Conservation (phyloP, 2,329 filamentous ascomycete species). For the Tolypocladium capitatum region DNA sequence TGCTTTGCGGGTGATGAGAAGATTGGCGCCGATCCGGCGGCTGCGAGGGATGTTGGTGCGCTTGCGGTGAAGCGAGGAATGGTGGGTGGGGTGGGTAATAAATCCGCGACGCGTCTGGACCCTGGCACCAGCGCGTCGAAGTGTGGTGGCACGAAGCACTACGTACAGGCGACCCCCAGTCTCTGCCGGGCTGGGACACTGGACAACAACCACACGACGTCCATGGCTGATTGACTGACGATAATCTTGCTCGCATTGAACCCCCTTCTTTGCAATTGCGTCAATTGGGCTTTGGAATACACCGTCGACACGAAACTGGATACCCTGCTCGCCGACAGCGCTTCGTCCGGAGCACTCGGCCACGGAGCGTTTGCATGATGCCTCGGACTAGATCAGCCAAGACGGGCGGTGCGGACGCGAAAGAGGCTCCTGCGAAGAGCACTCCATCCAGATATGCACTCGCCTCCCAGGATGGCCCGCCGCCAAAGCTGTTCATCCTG, state of each 20-base stretch:
- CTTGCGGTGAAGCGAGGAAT: not conserved
- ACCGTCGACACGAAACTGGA: not conserved
- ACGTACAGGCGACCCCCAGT: not conserved
- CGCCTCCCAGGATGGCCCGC: slow-evolving; percentile 23
- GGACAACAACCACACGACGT: not conserved
- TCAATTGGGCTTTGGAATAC: not conserved
- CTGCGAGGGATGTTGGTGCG: not conserved
- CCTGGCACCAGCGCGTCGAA: not conserved
- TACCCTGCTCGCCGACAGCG: not conserved
- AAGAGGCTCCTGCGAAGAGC: slow-evolving; percentile 15
- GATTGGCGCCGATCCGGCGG: not conserved
- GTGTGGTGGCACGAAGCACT: too few species aligned
- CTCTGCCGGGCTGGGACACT: not conserved
- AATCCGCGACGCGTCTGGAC: too few species aligned
- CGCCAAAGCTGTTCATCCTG: slow-evolving; percentile 46
- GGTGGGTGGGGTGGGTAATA: too few species aligned
- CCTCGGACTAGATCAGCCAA: slow-evolving; percentile 35
- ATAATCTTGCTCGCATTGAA: not conserved
- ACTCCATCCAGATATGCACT: slow-evolving; percentile 25
- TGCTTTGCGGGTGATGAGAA: not conserved
- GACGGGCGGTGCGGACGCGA: slow-evolving; percentile 11
- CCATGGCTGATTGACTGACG: not conserved
- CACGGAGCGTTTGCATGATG: slow-evolving; percentile 20
- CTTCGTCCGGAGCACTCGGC: not conserved
- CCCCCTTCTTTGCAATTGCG: not conserved